A percentile compares a stretch with the other conserved stretches of the same genome.
These are phyloP conservation scores for Neodidymelliopsis sp. DNA, from an alignment of 2,329 filamentous ascomycete species.

Conservation along the genomic window DNA sequence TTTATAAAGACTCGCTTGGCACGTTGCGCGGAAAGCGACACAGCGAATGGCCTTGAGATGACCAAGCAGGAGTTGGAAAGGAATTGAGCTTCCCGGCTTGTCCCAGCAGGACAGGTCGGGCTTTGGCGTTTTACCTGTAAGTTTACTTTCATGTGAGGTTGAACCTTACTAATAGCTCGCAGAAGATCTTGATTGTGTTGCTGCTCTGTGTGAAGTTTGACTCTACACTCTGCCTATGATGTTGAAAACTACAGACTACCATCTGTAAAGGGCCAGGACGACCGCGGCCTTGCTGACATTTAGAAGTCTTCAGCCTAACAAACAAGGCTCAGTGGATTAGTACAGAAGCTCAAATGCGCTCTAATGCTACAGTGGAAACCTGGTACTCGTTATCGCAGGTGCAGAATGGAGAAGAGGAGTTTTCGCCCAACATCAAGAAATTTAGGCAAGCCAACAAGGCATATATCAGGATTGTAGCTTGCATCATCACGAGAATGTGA, in stretches of 20 bases:
- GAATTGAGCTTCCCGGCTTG: slow-evolving; percentile 28
- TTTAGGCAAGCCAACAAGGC: neutral
- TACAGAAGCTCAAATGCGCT: too few species aligned
- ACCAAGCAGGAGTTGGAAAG: neutral
- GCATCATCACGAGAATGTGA: slow-evolving; percentile 7
- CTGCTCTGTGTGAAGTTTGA: neutral
- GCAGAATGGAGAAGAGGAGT: too few species aligned
- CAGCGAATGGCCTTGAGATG: neutral
- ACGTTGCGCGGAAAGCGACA: neutral
- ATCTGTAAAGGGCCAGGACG: too few species aligned
- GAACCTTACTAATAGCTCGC: neutral
- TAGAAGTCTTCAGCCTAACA: too few species aligned
- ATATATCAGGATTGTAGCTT: slow-evolving; percentile 1
- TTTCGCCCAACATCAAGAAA: slow-evolving; percentile 1
- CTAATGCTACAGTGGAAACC: too few species aligned
- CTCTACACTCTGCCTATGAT: too few species aligned
- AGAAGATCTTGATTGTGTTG: neutral
- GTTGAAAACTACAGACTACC: too few species aligned
- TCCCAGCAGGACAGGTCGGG: slow-evolving; percentile 22
- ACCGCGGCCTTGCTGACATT: too few species aligned
- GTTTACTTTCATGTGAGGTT: neutral
- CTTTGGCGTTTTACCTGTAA: slow-evolving; percentile 22
- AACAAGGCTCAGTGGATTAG: too few species aligned
- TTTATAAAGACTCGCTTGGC: too few species aligned
- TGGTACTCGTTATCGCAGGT: too few species aligned